A percentile compares a stretch with the other conserved stretches of the same genome.
These are phyloP conservation scores for Epithele typhae DNA, from an alignment of 768 basidiomycete genomes.

Conservation along the genomic window DNA sequence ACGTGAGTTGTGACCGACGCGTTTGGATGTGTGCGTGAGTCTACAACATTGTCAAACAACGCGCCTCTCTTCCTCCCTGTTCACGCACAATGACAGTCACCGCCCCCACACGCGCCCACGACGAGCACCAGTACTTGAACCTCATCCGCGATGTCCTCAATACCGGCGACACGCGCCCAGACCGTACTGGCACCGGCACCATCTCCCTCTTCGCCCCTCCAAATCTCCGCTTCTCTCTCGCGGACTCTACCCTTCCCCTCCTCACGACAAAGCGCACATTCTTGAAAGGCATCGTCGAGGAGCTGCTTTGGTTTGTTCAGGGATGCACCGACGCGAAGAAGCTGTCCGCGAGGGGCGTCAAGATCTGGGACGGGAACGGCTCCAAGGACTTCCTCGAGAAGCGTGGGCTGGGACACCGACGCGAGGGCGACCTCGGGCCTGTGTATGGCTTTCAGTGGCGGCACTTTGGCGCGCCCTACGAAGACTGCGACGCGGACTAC, in stretches of 20 bases:
- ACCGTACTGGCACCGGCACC: slow-evolving; percentile 95
- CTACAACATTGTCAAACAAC: no score
- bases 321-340: slow-evolving; percentile 79
- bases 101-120: slow-evolving; percentile 38
- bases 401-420: slow-evolving; percentile 76
- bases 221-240: slow-evolving; percentile 83
- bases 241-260: slow-evolving; percentile 71
- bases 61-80: no score
- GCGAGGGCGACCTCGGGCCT: slow-evolving; percentile 92
- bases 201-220: slow-evolving; percentile 90
- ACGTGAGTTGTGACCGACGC: no score
- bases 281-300: slow-evolving; percentile 85
- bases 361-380: slow-evolving; percentile 98
- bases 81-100: no score
- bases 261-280: slow-evolving; percentile 96
- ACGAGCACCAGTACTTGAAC: slow-evolving; percentile 86
- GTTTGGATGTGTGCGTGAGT: no score
- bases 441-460: slow-evolving; percentile 98
- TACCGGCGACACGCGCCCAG: slow-evolving; percentile 73
- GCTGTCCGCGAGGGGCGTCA: slow-evolving; percentile 77
- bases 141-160: slow-evolving; percentile 76
- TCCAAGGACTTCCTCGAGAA: slow-evolving; percentile 81
- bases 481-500: slow-evolving; percentile 72
- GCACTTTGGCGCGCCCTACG: slow-evolving; percentile 86
- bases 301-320: slow-evolving; percentile 90